Base-by-base conservation (phyloP, 768 basidiomycete genomes). In the Mrakia gelida region DNA sequence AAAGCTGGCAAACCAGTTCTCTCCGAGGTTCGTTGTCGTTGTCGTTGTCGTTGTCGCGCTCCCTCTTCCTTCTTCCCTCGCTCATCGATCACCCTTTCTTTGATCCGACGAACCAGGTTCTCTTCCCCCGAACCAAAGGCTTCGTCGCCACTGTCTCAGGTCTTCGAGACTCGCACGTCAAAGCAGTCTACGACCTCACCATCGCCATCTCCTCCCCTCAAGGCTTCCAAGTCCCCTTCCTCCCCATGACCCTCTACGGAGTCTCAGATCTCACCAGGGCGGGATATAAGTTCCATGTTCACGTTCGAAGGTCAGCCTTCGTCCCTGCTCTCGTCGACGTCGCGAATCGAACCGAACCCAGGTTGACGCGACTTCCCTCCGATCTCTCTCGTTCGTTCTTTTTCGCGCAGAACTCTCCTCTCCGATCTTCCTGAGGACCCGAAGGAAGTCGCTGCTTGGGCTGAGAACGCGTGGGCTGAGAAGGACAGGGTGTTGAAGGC, bases 111-210 rank as follows among this genome's bases (percentile, higher is more conserved):
- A n/a, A n/a, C n/a, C n/a, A 59, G 59, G 56, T 70, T 16, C 67
- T 70, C 41, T 70, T 70, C 26, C 67, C 67, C 13, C 67, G 67
- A n/a, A 59, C 59, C 13, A 59, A 59, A 72, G 71, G 71, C 52
- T 73, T 73, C 71, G 45, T 73, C 28, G 71, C 71, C 0, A 73
- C 71, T 1, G 71, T 73, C 8, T 30, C 56, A 21, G 71, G 71
- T 9, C 71, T 73, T 34, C 71, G 71, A n/a, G 18, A 43, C 38
- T 73, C 71, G 10, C 71, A 73, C 71, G 71, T 73, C 71, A 73
- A 73, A n/a, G 49, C 28, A 28, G 45, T 73, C 15, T 54, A 54
- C 52, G 71, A 73, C 38, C 28, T 73, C 49, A 73, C 71, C 52
- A 32, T 73, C 49, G 71, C 71, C 28, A 54, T 32, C 49, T 23